A percentile compares a stretch with the other conserved stretches of the same genome.
phyloP scores from a whole-genome alignment of 1,139 yeast species.

The Magnusiomyces fungicola region DNA sequence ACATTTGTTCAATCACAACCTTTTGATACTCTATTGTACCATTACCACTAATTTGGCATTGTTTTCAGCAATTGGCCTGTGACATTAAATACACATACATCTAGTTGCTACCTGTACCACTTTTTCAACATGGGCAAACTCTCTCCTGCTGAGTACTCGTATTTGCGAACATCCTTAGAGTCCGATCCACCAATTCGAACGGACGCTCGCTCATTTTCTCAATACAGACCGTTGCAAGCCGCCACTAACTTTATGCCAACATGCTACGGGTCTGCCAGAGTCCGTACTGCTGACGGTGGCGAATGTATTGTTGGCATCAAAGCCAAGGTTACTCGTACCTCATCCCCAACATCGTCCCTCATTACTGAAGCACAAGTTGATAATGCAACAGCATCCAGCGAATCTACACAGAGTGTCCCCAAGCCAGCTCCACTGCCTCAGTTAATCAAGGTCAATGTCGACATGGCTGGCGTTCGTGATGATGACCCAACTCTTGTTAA shows the following conservation, averaged over 20 bases:
- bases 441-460: slow-evolving; percentile 68
- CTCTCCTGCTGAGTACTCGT: slow-evolving; percentile 83
- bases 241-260: slow-evolving; percentile 72
- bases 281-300: slow-evolving; percentile 78
- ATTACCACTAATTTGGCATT: no score
- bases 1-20: not conserved
- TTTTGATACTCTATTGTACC: no score
- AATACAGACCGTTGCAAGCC: slow-evolving; percentile 82
- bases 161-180: slow-evolving; percentile 63
- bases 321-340: slow-evolving; percentile 64
- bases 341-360: slow-evolving; percentile 20
- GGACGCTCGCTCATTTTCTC: slow-evolving; percentile 66
- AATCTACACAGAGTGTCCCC: no score
- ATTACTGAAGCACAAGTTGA: not conserved
- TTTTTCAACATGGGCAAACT: slow-evolving; percentile 24
- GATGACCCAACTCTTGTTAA: slow-evolving; percentile 32
- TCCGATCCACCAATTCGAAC: slow-evolving; percentile 64
- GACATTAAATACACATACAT: no score
- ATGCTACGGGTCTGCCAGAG: slow-evolving; percentile 87
- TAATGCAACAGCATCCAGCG: not conserved
- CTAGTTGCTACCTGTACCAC: no score
- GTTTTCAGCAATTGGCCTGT: no score
- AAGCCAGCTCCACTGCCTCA: slow-evolving; percentile 22
- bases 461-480: slow-evolving; percentile 38
- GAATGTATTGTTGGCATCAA: slow-evolving; percentile 90